phyloP scores from a whole-genome alignment of 1,284 basidiomycete genomes.

The Coniferiporia weirii region DNA sequence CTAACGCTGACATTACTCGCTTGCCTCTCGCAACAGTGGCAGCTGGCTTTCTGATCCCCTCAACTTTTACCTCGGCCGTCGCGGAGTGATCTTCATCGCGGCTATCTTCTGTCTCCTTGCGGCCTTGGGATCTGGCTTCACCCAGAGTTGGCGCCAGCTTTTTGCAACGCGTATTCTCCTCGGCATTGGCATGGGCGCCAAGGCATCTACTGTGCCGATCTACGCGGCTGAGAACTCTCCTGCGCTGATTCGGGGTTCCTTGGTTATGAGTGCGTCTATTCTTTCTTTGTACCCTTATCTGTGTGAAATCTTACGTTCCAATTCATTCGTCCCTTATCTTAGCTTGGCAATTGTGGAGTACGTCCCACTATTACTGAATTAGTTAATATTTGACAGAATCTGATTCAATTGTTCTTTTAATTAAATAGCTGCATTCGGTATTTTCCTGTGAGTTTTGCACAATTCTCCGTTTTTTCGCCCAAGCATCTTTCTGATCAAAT shows the following conservation, averaged over 20 bases:
- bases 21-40: constrained; percentile 20
- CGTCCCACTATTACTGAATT: neutral
- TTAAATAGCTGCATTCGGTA: constrained; percentile 21
- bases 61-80: constrained; percentile 51
- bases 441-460: constrained; percentile 9
- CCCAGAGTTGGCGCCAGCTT: constrained; percentile 27
- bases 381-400: neutral
- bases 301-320: constrained; percentile 35
- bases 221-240: constrained; percentile 60
- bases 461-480: constrained; percentile 16
- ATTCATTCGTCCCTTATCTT: constrained; percentile 36
- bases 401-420: neutral
- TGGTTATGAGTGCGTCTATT: constrained; percentile 61
- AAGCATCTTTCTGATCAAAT: neutral
- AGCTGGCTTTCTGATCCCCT: constrained; percentile 45
- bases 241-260: constrained; percentile 58
- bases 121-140: constrained; percentile 53
- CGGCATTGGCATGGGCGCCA: constrained; percentile 66
- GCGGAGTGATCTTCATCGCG: constrained; percentile 66
- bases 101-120: constrained; percentile 51
- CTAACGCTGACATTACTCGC: no score
- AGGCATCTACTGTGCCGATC: constrained; percentile 55
- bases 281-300: constrained; percentile 53
- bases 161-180: constrained; percentile 51
- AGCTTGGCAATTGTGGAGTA: neutral